Evolutionary conservation across 768 basidiomycete genomes (phyloP).

Genomic region (Russula foetens): DNA sequence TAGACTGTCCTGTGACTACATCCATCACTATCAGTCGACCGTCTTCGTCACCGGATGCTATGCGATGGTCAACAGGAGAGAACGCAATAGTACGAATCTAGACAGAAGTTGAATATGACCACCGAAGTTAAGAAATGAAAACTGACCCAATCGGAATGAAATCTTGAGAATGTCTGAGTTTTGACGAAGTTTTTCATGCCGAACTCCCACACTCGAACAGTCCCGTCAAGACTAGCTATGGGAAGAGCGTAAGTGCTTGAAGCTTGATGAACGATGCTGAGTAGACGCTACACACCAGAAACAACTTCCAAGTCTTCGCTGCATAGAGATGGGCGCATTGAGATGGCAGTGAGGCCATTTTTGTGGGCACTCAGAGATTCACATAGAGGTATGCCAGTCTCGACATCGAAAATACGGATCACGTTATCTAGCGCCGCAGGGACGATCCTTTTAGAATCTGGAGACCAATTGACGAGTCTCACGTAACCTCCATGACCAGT

Average conservation of each 20-base stretch:
- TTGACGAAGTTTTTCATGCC: neutral
- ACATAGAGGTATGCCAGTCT: no score
- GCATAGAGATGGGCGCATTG: no score
- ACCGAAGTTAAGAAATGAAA: neutral
- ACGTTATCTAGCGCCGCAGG: no score
- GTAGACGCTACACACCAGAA: no score
- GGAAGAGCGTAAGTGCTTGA: neutral
- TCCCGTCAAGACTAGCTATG: conserved; percentile 6
- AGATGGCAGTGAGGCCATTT: no score
- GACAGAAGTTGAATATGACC: neutral
- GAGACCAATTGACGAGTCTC: no score
- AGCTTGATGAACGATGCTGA: neutral
- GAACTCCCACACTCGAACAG: conserved; percentile 4
- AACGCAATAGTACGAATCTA: neutral
- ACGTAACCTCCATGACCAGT: no score
- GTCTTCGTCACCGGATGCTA: conserved; percentile 5
- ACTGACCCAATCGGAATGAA: conserved; percentile 7
- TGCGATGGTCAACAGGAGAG: neutral
- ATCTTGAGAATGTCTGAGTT: neutral
- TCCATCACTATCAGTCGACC: conserved; percentile 1
- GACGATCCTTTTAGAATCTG: no score
- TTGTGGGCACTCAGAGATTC: no score
- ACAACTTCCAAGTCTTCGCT: no score
- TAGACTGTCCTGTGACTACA: neutral
- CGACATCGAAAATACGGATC: no score